These are phyloP conservation scores for Daldinia concentrica DNA, from an alignment of 495 filamentous ascomycete genomes.

Conservation along the genomic window DNA sequence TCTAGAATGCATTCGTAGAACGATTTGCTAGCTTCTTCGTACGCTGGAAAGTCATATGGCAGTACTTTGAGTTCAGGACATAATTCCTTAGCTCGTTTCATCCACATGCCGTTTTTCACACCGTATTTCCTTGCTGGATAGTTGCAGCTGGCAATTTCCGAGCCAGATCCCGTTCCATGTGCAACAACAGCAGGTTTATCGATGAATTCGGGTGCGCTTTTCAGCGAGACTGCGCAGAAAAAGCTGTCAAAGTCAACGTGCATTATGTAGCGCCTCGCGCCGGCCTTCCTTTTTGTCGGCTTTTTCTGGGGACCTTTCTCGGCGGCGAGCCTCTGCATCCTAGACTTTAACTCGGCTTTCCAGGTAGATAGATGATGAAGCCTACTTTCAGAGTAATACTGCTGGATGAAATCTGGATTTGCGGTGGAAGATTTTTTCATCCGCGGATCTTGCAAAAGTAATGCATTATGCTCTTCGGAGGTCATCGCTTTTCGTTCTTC, in stretches of 20 bases:
- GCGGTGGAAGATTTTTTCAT: conserved; percentile 85
- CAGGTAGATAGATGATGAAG: conserved; percentile 94
- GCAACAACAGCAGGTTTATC: conserved; percentile 91
- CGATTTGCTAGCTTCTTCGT: conserved; percentile 87
- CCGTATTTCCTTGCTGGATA: conserved; percentile 87
- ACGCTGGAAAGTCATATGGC: conserved; percentile 92
- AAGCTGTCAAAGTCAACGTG: conserved; percentile 99
- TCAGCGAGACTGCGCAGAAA: conserved; percentile 92
- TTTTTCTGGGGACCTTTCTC: conserved; percentile 61
- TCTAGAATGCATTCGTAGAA: conserved; percentile 89
- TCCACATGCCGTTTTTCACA: conserved; percentile 98
- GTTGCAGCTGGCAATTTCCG: conserved; percentile 97
- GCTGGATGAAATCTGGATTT: conserved; percentile 90
- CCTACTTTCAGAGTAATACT: conserved; percentile 92
- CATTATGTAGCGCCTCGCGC: conserved; percentile 82
- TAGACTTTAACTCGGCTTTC: conserved; percentile 92
- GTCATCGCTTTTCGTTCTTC: conserved; percentile 64
- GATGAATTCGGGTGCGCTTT: conserved; percentile 72
- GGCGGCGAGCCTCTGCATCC: conserved; percentile 78
- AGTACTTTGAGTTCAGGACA: conserved; percentile 87
- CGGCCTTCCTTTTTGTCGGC: conserved; percentile 56
- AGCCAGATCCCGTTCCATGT: conserved; percentile 83
- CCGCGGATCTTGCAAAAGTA: conserved; percentile 80
- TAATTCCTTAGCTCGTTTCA: conserved; percentile 84
- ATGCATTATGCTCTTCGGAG: conserved; percentile 89